phyloP scores from a whole-genome alignment of 805 yeast species.

The Jamesozyma hellenica region DNA sequence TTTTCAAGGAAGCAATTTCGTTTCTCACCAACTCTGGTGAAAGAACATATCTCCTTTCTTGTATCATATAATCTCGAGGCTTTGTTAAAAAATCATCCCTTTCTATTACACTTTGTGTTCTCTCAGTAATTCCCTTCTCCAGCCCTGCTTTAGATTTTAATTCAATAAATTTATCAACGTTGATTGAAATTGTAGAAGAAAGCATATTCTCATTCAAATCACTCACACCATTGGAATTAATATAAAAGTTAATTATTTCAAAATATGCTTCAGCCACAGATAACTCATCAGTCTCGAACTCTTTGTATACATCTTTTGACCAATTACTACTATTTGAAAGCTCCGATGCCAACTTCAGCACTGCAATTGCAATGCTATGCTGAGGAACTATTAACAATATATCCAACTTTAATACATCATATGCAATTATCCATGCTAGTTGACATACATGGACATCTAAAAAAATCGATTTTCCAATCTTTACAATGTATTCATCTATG shows the following conservation, averaged over 20 bases:
- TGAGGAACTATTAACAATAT: conserved; percentile 61
- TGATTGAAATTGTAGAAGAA: conserved; percentile 11
- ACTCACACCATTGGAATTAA: conserved; percentile 45
- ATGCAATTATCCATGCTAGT: conserved; percentile 65
- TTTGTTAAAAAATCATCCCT: conserved; percentile 38
- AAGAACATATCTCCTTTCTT: conserved; percentile 46
- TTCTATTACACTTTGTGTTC: conserved; percentile 25
- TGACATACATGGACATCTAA: conserved; percentile 40
- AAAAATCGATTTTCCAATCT: conserved; percentile 42
- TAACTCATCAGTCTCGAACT: conserved; percentile 27
- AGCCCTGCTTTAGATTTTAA: conserved; percentile 38
- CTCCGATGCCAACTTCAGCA: conserved; percentile 50
- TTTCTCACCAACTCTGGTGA: conserved; percentile 11
- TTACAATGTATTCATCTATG: conserved; percentile 57
- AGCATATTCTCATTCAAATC: conserved; percentile 37
- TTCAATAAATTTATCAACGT: conserved; percentile 31
- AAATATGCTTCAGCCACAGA: conserved; percentile 40
- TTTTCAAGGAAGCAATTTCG: conserved; percentile 7
- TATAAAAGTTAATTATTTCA: conserved; percentile 50
- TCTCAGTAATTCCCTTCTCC: conserved; percentile 25
- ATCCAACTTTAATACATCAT: conserved; percentile 64
- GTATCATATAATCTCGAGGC: conserved; percentile 28
- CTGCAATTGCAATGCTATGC: conserved; percentile 63
- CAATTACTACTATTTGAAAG: conserved; percentile 26
- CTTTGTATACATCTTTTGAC: conserved; percentile 13